Evolutionary conservation across 1,284 basidiomycete species (phyloP).

Genomic region (Puccinia brachypodii): DNA sequence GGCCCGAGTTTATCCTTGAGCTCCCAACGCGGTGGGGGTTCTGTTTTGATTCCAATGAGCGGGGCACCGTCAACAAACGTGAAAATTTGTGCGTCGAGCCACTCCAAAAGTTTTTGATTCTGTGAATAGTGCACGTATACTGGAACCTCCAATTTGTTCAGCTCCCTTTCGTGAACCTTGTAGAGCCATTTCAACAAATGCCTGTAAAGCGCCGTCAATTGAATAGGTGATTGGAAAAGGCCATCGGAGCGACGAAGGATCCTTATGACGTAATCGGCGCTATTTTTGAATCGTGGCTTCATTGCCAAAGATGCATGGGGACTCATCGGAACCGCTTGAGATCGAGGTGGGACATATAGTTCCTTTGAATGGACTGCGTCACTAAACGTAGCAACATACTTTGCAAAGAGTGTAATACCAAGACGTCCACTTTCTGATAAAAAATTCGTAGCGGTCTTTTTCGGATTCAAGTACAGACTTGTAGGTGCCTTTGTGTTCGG

Average conservation of each 20-base stretch:
- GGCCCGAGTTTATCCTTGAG: background rate
- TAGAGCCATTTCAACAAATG: background rate
- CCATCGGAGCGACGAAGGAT: background rate
- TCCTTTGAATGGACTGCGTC: background rate
- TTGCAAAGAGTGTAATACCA: too few relatives aligned
- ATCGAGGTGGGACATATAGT: too few relatives aligned
- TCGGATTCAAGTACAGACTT: background rate
- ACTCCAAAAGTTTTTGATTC: background rate
- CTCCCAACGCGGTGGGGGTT: background rate
- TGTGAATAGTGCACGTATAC: background rate
- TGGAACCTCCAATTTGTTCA: background rate
- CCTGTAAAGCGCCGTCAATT: background rate
- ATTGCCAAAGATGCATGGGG: background rate
- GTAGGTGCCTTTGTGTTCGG: background rate
- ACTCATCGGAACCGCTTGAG: too few relatives aligned
- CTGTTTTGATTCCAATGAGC: background rate
- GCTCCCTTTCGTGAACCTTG: background rate
- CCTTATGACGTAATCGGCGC: too few relatives aligned
- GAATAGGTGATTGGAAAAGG: background rate
- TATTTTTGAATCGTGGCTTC: too few relatives aligned
- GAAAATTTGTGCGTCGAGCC: background rate
- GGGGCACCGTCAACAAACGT: background rate
- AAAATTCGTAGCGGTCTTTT: background rate
- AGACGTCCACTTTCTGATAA: background rate
- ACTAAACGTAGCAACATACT: too few relatives aligned